Evolutionary conservation across 345 rosid genomes (phyloP).

Genomic region (Lepidium didymum): DNA sequence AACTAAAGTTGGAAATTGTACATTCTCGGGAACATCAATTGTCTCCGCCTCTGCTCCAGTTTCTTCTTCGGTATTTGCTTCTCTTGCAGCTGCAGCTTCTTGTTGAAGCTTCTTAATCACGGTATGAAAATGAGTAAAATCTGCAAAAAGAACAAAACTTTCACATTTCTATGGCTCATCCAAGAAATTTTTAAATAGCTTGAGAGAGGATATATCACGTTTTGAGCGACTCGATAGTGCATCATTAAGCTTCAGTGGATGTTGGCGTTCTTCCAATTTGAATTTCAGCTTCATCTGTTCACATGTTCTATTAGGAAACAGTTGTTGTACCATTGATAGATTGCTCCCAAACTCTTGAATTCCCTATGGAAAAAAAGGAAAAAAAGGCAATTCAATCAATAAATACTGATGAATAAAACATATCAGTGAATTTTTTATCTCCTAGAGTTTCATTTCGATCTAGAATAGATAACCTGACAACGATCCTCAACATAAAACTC

Average conservation of each 20-base stretch:
- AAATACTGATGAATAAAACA: too few relatives aligned
- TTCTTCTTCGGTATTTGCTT: slow-evolving; percentile 16
- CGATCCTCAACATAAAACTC: too few relatives aligned
- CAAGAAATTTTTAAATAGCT: background rate
- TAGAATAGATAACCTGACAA: too few relatives aligned
- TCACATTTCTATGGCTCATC: background rate
- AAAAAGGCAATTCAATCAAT: too few relatives aligned
- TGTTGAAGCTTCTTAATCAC: slow-evolving; percentile 44
- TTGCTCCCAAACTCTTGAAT: slow-evolving; percentile 62
- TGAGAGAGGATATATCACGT: slow-evolving; percentile 18
- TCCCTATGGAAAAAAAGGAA: slow-evolving; percentile 1
- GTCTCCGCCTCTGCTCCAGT: background rate
- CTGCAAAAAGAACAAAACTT: background rate
- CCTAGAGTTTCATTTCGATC: too few relatives aligned
- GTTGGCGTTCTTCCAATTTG: slow-evolving; percentile 58
- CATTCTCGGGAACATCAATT: background rate
- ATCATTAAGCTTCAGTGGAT: slow-evolving; percentile 44
- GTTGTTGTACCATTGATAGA: slow-evolving; percentile 58
- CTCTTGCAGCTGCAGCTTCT: slow-evolving; percentile 25
- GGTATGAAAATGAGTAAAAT: slow-evolving; percentile 47
- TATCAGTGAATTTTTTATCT: too few relatives aligned
- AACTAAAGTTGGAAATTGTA: too few relatives aligned
- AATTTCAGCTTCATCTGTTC: slow-evolving; percentile 53
- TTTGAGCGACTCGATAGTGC: slow-evolving; percentile 42
- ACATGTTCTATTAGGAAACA: slow-evolving; percentile 54